A percentile compares a stretch with the other conserved stretches of the same genome.
Conservation (phyloP, 257 asterid genomes). For the Galeopsis tetrahit region DNA sequence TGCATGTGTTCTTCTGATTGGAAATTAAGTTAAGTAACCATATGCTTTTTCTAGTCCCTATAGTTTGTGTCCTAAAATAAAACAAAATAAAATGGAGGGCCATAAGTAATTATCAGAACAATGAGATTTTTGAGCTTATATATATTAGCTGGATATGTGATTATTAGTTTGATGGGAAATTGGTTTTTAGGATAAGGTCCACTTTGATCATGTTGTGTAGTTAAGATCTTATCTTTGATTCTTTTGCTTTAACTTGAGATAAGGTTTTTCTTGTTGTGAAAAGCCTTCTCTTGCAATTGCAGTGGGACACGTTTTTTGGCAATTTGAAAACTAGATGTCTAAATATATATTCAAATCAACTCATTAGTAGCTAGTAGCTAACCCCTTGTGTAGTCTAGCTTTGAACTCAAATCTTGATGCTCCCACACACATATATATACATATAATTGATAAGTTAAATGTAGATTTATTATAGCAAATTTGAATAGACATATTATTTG, state of each 20-base stretch:
- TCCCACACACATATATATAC: too few relatives aligned
- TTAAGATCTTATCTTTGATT: slow-evolving; percentile 55
- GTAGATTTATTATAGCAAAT: not conserved
- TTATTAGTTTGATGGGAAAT: slow-evolving; percentile 22
- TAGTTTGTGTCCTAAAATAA: slow-evolving; percentile 7
- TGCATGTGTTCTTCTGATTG: slow-evolving; percentile 31
- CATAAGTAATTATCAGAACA: slow-evolving; percentile 21
- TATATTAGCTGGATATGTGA: slow-evolving; percentile 38
- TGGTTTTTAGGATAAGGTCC: slow-evolving; percentile 32
- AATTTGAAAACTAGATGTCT: slow-evolving; percentile 4
- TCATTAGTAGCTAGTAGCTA: not conserved
- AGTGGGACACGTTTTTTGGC: slow-evolving; percentile 39
- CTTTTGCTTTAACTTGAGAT: slow-evolving; percentile 46
- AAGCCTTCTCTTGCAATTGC: slow-evolving; percentile 37
- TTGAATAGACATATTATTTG: not conserved
- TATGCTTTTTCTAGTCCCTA: slow-evolving; percentile 12
- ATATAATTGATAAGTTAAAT: not conserved
- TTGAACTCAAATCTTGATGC: not conserved
- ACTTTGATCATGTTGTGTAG: slow-evolving; percentile 36
- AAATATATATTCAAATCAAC: not conserved
- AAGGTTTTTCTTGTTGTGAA: slow-evolving; percentile 39
- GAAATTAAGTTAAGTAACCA: slow-evolving; percentile 27
- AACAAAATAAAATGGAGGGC: not conserved
- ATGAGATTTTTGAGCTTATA: slow-evolving; percentile 36
- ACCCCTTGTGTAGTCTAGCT: not conserved